Percentiles rank a stretch among this genome's conserved stretches.
phyloP scores from a whole-genome alignment of 2,329 filamentous ascomycete genomes.

The Xylariaceae sp. region DNA sequence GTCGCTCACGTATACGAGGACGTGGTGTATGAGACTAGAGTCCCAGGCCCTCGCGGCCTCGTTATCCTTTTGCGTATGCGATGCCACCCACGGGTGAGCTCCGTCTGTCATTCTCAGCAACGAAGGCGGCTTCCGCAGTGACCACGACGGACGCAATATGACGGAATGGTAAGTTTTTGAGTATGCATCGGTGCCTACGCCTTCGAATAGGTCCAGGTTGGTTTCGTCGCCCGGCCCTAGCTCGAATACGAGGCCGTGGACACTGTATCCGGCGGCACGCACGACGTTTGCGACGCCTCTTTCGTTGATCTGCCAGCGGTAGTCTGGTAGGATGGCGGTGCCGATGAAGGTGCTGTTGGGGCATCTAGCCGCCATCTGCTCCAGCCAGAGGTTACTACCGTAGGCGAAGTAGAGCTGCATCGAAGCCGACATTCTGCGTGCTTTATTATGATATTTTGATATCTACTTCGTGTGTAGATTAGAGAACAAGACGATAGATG shows the following conservation, averaged over 20 bases:
- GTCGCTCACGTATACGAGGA: slow-evolving; percentile 6
- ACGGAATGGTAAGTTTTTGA: neutral
- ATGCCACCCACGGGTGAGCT: neutral
- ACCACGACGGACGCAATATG: neutral
- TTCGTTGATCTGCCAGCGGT: slow-evolving; percentile 6
- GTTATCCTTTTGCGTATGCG: neutral
- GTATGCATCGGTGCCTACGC: neutral
- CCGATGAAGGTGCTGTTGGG: slow-evolving; percentile 2
- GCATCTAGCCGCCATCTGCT: slow-evolving; percentile 4
- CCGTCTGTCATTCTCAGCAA: neutral
- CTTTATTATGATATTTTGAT: neutral
- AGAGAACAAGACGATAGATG: neutral
- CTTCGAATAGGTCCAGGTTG: slow-evolving; percentile 7
- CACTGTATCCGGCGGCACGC: slow-evolving; percentile 1
- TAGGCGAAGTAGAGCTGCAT: slow-evolving; percentile 11
- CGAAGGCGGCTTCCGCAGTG: neutral
- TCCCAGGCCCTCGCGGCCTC: neutral
- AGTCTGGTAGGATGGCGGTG: slow-evolving; percentile 4
- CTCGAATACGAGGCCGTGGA: slow-evolving; percentile 8
- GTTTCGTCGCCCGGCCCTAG: slow-evolving; percentile 1
- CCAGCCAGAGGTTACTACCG: slow-evolving; percentile 8
- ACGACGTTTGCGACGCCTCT: slow-evolving; percentile 3
- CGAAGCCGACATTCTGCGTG: neutral
- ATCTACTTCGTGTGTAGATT: neutral
- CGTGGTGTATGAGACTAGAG: neutral